Base-by-base conservation (phyloP, 257 asterid species). In the Cruciata laevipes region DNA sequence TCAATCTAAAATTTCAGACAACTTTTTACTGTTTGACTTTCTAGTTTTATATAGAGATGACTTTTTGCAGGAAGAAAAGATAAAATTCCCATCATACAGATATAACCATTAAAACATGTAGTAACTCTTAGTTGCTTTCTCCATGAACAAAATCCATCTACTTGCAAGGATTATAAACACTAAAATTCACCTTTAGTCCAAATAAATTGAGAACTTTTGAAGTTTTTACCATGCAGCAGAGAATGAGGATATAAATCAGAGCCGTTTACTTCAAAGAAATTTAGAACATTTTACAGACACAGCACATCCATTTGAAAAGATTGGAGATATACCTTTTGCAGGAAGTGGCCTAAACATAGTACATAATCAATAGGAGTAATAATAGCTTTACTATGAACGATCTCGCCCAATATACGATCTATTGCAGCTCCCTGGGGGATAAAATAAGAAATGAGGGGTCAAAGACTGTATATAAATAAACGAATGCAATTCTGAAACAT, bases 381-480 rank as follows among this genome's bases (percentile, higher is more conserved):
- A 73, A 87, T 87, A 71, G 94, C 78, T 85, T 91, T 85, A 74
- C 82, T 91, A 52, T 89, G 98, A 76, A 89, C 95, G 25, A 91
- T 91, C 87, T 91, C 96, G 68, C 96, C 96, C 78, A 91, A 70
- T 77, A 91, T 91, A 73, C 96, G 95, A 76, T 87, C 94, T 63
- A 91, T 87, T 65, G 96, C 98, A 31, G 98, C 96, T 78, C 98
- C 98, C 96, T 91, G 78, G 51, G 37, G 63, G 60, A 38, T 24
- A 21, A 59, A 59, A 31, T 14, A 13, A 60, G 65, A 31, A 60
- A 59, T 17, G 42, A 60, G 27, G 23, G 47, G 23, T 7, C 5
- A 6, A 63, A 64, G n/a, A 49, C 0, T 8, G 6, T 47, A 17
- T 11, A 6, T 47, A 18, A 4, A 66, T 4, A 14, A n/a, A 60